phyloP scores from a whole-genome alignment of 352 stramenopile genomes.

The Vaucheria bursata region DNA sequence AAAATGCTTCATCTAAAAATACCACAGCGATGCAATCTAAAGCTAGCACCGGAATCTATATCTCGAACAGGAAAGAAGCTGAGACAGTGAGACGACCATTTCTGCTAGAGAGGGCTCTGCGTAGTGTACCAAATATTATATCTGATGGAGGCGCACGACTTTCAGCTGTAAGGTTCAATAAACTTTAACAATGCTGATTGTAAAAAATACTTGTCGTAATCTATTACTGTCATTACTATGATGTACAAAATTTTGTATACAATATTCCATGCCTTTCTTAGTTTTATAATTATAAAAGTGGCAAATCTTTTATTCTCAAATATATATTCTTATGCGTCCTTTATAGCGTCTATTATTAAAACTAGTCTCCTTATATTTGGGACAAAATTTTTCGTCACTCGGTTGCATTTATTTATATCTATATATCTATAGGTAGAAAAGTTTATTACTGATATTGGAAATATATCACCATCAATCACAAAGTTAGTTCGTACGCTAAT shows the following conservation, averaged over 20 bases:
- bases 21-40: too few species aligned
- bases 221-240: background rate
- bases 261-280: too few species aligned
- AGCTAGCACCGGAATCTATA: background rate
- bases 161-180: slow-evolving; percentile 15
- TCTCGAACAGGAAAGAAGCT: background rate
- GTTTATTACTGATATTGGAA: slow-evolving; percentile 18
- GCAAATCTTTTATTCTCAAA: too few species aligned
- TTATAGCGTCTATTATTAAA: too few species aligned
- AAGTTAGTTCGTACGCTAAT: slow-evolving; percentile 19
- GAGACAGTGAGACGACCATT: slow-evolving; percentile 2
- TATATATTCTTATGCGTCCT: too few species aligned
- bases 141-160: slow-evolving; percentile 17
- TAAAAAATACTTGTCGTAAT: background rate
- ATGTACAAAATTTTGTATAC: background rate
- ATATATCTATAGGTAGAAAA: slow-evolving; percentile 19
- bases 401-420: background rate
- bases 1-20: too few species aligned
- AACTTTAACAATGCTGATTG: background rate
- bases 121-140: slow-evolving; percentile 17
- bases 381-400: too few species aligned
- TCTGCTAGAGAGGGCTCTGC: slow-evolving; percentile 21
- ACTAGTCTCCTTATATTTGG: too few species aligned
- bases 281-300: too few species aligned
- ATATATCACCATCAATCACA: slow-evolving; percentile 13